A percentile compares a stretch with the other conserved stretches of the same genome.
Evolutionary conservation across 352 stramenopile genomes (phyloP).

Genomic region (Phytophthora hybrid): DNA sequence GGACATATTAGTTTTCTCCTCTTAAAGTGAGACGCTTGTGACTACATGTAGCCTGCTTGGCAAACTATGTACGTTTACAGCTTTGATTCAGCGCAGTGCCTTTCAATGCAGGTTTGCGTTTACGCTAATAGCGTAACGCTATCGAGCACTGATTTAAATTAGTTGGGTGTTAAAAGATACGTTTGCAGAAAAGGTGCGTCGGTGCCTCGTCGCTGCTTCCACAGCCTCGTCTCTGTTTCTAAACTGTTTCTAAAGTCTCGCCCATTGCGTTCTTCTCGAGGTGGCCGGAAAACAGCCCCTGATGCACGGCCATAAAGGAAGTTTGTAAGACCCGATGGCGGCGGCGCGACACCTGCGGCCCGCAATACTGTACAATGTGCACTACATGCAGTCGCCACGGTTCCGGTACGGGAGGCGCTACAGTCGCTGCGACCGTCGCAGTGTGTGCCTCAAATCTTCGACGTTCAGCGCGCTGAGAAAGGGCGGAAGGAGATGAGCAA

Average conservation of each 20-base stretch:
- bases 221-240: conserved; percentile 30
- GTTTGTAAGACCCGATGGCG: neutral
- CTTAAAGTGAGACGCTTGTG: no score
- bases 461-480: conserved; percentile 24
- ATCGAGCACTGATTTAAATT: conserved; percentile 4
- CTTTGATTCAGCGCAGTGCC: no score
- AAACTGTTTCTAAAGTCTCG: conserved; percentile 2
- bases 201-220: neutral
- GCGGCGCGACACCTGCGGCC: neutral
- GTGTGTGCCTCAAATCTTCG: neutral
- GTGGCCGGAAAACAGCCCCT: conserved; percentile 8
- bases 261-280: neutral
- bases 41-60: no score
- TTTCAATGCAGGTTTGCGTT: no score
- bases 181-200: neutral
- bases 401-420: neutral
- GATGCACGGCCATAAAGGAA: neutral
- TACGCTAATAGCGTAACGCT: no score
- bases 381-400: no score
- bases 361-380: no score
- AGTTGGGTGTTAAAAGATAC: conserved; percentile 28
- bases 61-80: no score
- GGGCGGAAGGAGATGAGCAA: conserved; percentile 13
- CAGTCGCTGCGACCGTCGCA: neutral
- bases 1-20: no score